Percentiles rank a stretch among this genome's conserved stretches.
phyloP scores from a whole-genome alignment of 164 flowering plant species.

The Stephania japonica region DNA sequence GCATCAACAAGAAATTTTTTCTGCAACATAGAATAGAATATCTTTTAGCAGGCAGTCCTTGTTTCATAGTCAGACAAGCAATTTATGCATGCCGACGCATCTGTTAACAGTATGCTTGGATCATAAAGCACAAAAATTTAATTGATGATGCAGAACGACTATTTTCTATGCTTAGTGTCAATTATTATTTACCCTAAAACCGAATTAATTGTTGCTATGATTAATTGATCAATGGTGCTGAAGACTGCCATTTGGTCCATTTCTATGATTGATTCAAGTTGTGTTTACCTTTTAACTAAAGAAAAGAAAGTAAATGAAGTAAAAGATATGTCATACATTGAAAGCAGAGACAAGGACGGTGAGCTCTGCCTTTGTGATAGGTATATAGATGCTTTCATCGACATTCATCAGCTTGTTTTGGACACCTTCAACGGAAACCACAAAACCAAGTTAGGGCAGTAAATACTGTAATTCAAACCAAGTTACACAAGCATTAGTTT shows the following conservation, averaged over 20 bases:
- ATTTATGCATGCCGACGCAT: background rate
- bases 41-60: background rate
- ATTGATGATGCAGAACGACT: too few relatives aligned
- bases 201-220: background rate
- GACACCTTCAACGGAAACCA: constrained; percentile 42
- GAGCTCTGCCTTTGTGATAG: constrained; percentile 69
- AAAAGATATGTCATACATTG: constrained; percentile 42
- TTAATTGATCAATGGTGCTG: background rate
- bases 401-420: constrained; percentile 67
- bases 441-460: constrained; percentile 4
- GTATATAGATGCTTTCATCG: constrained; percentile 84
- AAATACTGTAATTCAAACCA: background rate
- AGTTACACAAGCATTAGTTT: background rate
- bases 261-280: background rate
- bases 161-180: too few relatives aligned
- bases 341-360: constrained; percentile 67
- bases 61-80: background rate
- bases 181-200: too few relatives aligned
- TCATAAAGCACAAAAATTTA: background rate
- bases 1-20: background rate
- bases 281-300: background rate
- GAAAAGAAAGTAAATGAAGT: background rate
- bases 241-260: background rate
- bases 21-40: background rate
- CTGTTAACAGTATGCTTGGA: background rate